Conservation (phyloP, 768 basidiomycete genomes). For the Gyrodon lividus region DNA sequence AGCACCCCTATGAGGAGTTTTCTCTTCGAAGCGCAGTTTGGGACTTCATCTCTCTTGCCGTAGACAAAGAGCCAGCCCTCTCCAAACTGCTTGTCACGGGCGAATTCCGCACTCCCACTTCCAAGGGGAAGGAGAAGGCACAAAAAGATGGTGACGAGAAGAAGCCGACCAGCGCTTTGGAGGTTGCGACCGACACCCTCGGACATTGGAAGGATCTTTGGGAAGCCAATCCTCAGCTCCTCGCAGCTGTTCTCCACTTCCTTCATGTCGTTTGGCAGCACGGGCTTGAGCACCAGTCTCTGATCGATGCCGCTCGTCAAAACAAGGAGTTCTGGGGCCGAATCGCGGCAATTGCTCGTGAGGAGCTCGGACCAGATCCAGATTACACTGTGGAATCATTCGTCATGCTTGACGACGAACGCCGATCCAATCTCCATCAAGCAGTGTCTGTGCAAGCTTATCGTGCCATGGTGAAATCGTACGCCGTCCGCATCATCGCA, state of each 20-base stretch:
- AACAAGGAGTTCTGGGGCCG: constrained; percentile 68
- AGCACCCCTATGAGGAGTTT: constrained; percentile 79
- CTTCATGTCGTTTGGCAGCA: constrained; percentile 79
- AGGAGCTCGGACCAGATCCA: constrained; percentile 74
- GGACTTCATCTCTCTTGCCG: constrained; percentile 77
- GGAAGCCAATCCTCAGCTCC: constrained; percentile 72
- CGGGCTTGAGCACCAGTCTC: constrained; percentile 64
- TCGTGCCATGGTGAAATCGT: constrained; percentile 68
- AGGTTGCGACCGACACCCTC: constrained; percentile 64
- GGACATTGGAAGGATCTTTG: constrained; percentile 72
- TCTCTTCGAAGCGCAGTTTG: constrained; percentile 73
- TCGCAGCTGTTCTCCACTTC: constrained; percentile 75
- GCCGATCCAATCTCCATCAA: constrained; percentile 58
- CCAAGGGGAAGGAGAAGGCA: constrained; percentile 41
- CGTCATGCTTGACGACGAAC: constrained; percentile 34
- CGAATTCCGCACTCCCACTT: constrained; percentile 52
- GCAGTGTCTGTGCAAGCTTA: constrained; percentile 64
- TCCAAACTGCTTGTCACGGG: constrained; percentile 78
- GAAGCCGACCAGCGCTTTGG: constrained; percentile 56
- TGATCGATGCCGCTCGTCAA: constrained; percentile 54
- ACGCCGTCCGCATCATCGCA: constrained; percentile 70
- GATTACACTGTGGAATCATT: constrained; percentile 59
- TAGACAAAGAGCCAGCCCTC: constrained; percentile 85
- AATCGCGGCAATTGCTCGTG: constrained; percentile 59
- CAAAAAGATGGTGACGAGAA: constrained; percentile 24